A percentile compares a stretch with the other conserved stretches of the same genome.
Conservation (phyloP, 768 basidiomycete species). For the Podaxis pistillaris region DNA sequence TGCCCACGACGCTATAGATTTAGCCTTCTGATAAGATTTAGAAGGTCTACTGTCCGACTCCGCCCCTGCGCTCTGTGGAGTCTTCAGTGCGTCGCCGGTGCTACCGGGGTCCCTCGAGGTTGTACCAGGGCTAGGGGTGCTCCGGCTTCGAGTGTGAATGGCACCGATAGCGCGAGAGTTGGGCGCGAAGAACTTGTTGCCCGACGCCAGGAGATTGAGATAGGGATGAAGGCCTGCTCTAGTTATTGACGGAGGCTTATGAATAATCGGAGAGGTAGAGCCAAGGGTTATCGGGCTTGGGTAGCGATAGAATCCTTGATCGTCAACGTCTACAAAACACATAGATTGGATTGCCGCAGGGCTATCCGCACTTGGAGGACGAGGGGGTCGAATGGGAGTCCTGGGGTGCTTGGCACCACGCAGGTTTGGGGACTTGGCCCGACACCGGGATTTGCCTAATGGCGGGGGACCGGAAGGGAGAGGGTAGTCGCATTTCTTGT, state of each 20-base stretch:
- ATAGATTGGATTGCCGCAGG: constrained; percentile 12
- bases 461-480: not conserved
- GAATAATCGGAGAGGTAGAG: not conserved
- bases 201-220: not conserved
- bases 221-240: not conserved
- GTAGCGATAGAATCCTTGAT: constrained; percentile 4
- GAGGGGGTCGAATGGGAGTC: constrained; percentile 16
- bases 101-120: not conserved
- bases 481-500: not conserved
- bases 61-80: not conserved
- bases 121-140: not conserved
- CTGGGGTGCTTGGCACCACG: not conserved
- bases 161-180: not conserved
- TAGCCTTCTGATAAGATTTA: not conserved
- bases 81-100: not conserved
- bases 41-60: not conserved
- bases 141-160: not conserved
- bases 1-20: constrained; percentile 1
- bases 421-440: not conserved
- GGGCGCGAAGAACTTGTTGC: not conserved
- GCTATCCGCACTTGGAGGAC: constrained; percentile 17
- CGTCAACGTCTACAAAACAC: constrained; percentile 10
- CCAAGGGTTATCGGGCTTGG: constrained; percentile 6
- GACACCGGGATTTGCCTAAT: not conserved
- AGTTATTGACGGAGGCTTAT: not conserved